Percentiles rank a stretch among this genome's conserved stretches.
Evolutionary conservation across 2,329 filamentous ascomycete species (phyloP).

Genomic region (Truncatella angustata): DNA sequence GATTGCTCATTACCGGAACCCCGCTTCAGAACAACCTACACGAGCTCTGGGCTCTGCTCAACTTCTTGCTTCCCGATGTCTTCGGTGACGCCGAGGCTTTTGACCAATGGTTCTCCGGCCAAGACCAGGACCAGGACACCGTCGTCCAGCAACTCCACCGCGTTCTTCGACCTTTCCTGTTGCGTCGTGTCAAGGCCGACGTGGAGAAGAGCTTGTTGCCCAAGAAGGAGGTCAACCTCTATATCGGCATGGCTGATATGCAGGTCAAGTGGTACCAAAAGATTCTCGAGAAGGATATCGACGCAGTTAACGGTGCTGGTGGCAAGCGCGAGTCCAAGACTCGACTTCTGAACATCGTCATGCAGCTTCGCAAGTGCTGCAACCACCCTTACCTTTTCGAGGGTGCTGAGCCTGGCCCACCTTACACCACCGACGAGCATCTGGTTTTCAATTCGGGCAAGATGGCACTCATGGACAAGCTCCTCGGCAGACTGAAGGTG

Average conservation of each 20-base stretch:
- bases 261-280: conserved; percentile 99
- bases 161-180: conserved; percentile 87
- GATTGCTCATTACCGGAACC: conserved; percentile 92
- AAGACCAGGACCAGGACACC: conserved; percentile 87
- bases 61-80: conserved; percentile 96
- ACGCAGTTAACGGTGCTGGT: conserved; percentile 93
- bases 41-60: conserved; percentile 95
- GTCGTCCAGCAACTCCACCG: conserved; percentile 95
- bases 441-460: conserved; percentile 91
- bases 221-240: conserved; percentile 96
- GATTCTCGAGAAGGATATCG: conserved; percentile 98
- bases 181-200: conserved; percentile 94
- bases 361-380: conserved; percentile 98
- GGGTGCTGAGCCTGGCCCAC: conserved; percentile 92
- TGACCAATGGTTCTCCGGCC: conserved; percentile 94
- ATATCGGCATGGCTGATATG: conserved; percentile 99
- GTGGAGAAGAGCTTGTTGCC: conserved; percentile 96
- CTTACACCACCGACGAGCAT: conserved; percentile 97
- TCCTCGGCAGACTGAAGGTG: conserved; percentile 76
- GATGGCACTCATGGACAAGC: conserved; percentile 94
- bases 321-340: conserved; percentile 98
- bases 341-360: conserved; percentile 94
- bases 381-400: conserved; percentile 99
- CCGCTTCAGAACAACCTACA: conserved; percentile 97
- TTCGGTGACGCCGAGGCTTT: conserved; percentile 97